Base-by-base conservation (phyloP, 2,329 filamentous ascomycete species). In the Ophiostoma montium region DNA sequence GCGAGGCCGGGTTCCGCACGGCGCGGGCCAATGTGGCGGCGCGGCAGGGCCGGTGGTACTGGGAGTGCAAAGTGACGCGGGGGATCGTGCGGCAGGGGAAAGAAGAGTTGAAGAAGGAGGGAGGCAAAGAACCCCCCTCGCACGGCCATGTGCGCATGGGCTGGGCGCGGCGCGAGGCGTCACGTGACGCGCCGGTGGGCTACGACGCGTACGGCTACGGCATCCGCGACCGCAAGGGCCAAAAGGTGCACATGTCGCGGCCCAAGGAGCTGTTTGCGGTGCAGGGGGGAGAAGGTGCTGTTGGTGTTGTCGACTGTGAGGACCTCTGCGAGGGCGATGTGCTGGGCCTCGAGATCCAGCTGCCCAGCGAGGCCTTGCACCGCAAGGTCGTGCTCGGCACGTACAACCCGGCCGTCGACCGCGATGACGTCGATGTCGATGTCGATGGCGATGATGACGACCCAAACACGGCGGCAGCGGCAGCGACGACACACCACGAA, bases 191-290 rank as follows among this genome's bases (percentile, higher is more conserved):
- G 1, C 86, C 86, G 0, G 86, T 92, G 0, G 86, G 87, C 1
- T 92, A 87, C 57, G 86, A 94, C 60, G 84, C 84, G 38, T 95
- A 96, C 67, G 94, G 89, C 61, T 96, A 96, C 62, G 90, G 86
- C 42, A 78, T 96, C 50, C 84, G 89, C 39, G 92, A 98, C 60
- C 82, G 89, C 21, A 77, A 83, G 31, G 92, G 92, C 18, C 88
- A 96, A 63, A 90, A 90, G 53, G 85, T 95, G 48, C 87, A 92
- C 68, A 87, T 92, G 70, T 95, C 89, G 54, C 80, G 90, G 45
- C 88, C 89, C n/a, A 87, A 87, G 60, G 84, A 89, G 56, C 90
- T 95, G 65, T 44, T 52, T 8, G 31, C 21, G 21, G 23, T 32
- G 9, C n/a, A n/a, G n/a, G n/a, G n/a, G n/a, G n/a, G n/a, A n/a